Base-by-base conservation (phyloP, 306 rosid species). In the Boehmeria nivea region DNA sequence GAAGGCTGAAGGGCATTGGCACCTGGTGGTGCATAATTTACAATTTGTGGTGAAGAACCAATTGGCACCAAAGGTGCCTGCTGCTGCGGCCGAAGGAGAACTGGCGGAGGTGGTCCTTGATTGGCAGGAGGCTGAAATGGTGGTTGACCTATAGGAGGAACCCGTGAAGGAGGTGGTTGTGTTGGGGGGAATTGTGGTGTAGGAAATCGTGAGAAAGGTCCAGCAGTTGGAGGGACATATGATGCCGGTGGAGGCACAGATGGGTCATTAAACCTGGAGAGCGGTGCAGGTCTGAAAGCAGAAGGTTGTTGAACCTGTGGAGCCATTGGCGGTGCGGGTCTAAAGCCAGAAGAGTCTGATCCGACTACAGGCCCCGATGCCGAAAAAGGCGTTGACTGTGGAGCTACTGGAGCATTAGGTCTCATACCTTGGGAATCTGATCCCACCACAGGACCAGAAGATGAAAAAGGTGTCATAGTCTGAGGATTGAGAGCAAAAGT, bases 371-470 rank as follows among this genome's bases (percentile, higher is more conserved):
- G 89, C 69, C 93, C 81, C 25, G 78, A 73, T 17, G 91, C 68
- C 27, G 95, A 73, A 72, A 87, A 83, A 18, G 94, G 99, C 2
- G 89, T 27, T 59, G 75, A 23, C 49, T 72, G 93, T 13, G 84
- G 69, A 54, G 83, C 50, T 61, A 56, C 66, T 15, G 80, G 85
- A 26, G 89, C 58, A 66, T 75, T 20, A 56, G 89, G 86, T 31
- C 77, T 79, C 46, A 73, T 59, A 52, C 78, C 49, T 56, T 81
- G 63, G 46, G 77, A 71, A 43, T 82, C 81, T 65, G 87, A 58
- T 72, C 99, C 86, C 47, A 78, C 82, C 53, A 73, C 69, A 11
- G 88, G 87, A 72, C 95, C 83, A 42, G 79, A 73, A 16, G 91
- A 72, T 37, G 94, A 71, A 70, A 87, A 85, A 13, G 96, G 99